Base-by-base conservation (phyloP, 2,329 filamentous ascomycete genomes). In the Aspergillus cejpii region DNA sequence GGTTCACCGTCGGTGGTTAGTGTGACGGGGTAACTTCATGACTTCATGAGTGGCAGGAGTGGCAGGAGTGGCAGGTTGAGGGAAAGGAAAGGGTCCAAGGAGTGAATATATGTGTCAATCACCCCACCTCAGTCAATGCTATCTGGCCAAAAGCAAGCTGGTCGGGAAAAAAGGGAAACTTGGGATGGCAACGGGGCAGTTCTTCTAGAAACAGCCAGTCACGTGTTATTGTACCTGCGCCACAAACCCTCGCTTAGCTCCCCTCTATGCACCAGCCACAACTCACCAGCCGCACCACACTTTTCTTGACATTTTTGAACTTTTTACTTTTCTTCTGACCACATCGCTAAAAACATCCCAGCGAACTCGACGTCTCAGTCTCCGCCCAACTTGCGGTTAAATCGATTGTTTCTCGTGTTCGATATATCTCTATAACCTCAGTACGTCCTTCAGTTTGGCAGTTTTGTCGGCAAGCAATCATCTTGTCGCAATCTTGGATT, bases 341-440 rank as follows among this genome's bases (percentile, higher is more conserved):
- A 52, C 54, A 47, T 59, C 58, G 56, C 55, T 56, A 63, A 65
- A 63, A 65, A 56, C 48, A 44, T 44, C 48, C 51, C 57, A 54
- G 53, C 80, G 86, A 84, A 94, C 88, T 87, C 80, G 87, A 92
- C 88, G 89, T 84, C 80, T 94, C 91, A 96, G 91, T 97, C 91
- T 95, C 91, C 91, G 90, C 85, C 80, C 83, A 86, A 83, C 72
- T 65, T 73, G 87, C 89, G 91, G 91, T 96, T 95, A 94, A 97
- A 94, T 85, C 83, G 91, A 97, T 97, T 97, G 91, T 89, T 70
- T 74, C 73, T 76, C 73, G 59, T 70, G 72, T 75, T 76, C 73
- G 59, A 52, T 54, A 58, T 50, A 58, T 53, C 50, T 53, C 52
- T 57, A 57, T 50, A 50, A 47, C 46, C 42, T 50, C 54, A 48